Evolutionary conservation across 257 asterid species (phyloP).

Genomic region (Solanum habrochaites): DNA sequence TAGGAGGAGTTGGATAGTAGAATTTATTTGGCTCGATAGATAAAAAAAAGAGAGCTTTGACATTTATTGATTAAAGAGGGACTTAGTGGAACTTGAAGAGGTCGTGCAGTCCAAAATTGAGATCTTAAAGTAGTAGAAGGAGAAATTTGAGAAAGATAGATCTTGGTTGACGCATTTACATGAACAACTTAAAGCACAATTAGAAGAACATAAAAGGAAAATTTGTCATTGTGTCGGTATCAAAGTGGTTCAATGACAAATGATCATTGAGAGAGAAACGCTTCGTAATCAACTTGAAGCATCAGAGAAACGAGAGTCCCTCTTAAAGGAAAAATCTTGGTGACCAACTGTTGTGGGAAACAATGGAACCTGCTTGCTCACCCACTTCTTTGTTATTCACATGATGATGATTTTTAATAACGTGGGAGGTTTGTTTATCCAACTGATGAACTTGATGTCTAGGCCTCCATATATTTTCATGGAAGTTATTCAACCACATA

Average conservation of each 20-base stretch:
- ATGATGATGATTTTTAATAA: not conserved
- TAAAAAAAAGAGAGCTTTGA: not conserved
- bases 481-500: not conserved
- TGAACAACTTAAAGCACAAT: not conserved
- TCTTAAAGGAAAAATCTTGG: not conserved
- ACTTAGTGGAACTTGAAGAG: not conserved
- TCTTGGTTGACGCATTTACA: not conserved
- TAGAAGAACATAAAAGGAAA: not conserved
- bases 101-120: not conserved
- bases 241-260: not conserved
- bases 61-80: not conserved
- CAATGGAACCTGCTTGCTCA: not conserved
- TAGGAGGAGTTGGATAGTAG: not conserved
- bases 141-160: not conserved
- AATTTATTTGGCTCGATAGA: not conserved
- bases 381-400: not conserved
- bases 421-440: not conserved
- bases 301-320: not conserved
- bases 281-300: not conserved
- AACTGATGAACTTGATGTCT: not conserved
- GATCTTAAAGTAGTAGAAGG: not conserved
- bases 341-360: not conserved
- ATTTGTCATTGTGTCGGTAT: not conserved
- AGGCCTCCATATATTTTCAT: not conserved
- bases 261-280: not conserved